A percentile compares a stretch with the other conserved stretches of the same genome.
These are phyloP conservation scores for Wickerhamiella kurtzmanii DNA, from an alignment of 805 yeast genomes.

Conservation along the genomic window DNA sequence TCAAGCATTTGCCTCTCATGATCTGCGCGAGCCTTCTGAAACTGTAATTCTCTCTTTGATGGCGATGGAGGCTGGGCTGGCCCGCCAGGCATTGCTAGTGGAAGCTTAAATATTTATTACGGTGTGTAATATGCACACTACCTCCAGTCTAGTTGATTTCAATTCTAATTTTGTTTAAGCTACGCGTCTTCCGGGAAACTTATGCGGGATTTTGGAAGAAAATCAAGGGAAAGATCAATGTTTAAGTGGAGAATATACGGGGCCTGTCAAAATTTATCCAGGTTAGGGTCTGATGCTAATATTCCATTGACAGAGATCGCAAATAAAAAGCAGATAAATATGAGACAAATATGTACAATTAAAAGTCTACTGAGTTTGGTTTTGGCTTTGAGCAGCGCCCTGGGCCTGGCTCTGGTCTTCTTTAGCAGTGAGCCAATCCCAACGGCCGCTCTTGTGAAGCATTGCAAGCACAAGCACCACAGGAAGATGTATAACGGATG, in stretches of 20 bases:
- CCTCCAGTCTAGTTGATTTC: too few species aligned
- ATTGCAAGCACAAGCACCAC: conserved; percentile 80
- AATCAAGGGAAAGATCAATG: too few species aligned
- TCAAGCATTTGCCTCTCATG: conserved; percentile 5
- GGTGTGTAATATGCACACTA: not conserved
- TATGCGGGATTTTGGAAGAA: too few species aligned
- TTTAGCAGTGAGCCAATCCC: conserved; percentile 62
- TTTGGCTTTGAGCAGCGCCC: too few species aligned
- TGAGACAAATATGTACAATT: not conserved
- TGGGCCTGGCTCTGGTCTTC: too few species aligned
- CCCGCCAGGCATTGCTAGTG: not conserved
- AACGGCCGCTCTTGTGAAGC: conserved; percentile 88
- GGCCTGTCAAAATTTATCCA: too few species aligned
- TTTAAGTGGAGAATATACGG: too few species aligned
- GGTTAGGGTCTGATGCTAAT: not conserved
- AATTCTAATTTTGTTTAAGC: too few species aligned
- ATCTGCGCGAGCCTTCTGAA: not conserved
- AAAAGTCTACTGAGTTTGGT: not conserved
- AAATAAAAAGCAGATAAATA: not conserved
- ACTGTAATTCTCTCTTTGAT: not conserved
- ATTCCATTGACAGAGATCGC: not conserved
- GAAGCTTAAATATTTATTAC: too few species aligned
- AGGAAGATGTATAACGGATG: conserved; percentile 88
- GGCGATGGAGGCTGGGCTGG: not conserved
- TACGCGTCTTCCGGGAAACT: too few species aligned